phyloP scores from a whole-genome alignment of 2,329 filamentous ascomycete genomes.

The Fusarium dimerum region DNA sequence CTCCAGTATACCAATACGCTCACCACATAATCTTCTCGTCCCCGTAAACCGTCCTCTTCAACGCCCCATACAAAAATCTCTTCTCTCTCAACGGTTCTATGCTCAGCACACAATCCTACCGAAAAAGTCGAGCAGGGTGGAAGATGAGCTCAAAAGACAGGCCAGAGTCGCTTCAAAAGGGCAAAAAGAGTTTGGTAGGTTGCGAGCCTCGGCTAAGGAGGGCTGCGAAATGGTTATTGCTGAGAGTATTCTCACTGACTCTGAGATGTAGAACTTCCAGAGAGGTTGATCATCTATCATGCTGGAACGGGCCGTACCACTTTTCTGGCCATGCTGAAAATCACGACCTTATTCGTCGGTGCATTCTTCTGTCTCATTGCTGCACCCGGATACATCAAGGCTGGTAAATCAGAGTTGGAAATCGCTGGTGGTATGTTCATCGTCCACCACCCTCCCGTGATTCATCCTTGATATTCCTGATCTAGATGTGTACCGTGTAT shows the following conservation, averaged over 20 bases:
- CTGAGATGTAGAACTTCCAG: constrained; percentile 49
- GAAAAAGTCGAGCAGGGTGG: constrained; percentile 16
- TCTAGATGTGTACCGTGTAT: too few relatives aligned
- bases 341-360: constrained; percentile 70
- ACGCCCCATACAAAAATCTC: constrained; percentile 24
- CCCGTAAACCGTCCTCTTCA: constrained; percentile 16
- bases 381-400: constrained; percentile 57
- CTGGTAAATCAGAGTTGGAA: constrained; percentile 38
- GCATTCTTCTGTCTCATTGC: constrained; percentile 65
- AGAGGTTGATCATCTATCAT: constrained; percentile 71
- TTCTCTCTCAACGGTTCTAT: constrained; percentile 30
- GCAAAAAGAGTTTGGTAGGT: constrained; percentile 23
- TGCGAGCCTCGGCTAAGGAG: background rate
- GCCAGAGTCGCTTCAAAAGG: constrained; percentile 27
- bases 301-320: constrained; percentile 67
- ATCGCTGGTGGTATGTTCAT: constrained; percentile 40
- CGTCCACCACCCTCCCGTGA: background rate
- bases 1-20: background rate
- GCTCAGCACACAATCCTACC: constrained; percentile 13
- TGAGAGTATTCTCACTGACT: background rate
- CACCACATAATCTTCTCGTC: background rate
- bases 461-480: background rate
- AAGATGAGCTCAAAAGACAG: constrained; percentile 30
- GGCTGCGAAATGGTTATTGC: too few relatives aligned
- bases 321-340: constrained; percentile 69